A percentile compares a stretch with the other conserved stretches of the same genome.
Evolutionary conservation across 2,329 filamentous ascomycete genomes (phyloP).

Genomic region (Colletotrichum sp.): DNA sequence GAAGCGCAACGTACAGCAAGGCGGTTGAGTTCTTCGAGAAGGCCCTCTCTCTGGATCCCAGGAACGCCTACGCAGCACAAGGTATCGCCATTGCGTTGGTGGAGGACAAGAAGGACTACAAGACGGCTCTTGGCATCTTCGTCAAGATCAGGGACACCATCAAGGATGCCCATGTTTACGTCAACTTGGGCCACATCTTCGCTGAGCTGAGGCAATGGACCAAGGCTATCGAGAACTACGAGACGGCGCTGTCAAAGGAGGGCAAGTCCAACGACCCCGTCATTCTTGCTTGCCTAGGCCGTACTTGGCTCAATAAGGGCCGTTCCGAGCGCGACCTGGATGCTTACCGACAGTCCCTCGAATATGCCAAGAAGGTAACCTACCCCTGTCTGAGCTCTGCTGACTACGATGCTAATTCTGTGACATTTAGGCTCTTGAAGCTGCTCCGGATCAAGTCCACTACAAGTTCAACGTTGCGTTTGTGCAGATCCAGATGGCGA

Average conservation of each 20-base stretch:
- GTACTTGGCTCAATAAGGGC: constrained; percentile 84
- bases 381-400: too few relatives aligned
- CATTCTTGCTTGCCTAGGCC: constrained; percentile 84
- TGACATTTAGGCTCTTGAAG: constrained; percentile 67
- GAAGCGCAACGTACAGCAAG: constrained; percentile 83
- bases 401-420: constrained; percentile 26
- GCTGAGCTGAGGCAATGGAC: constrained; percentile 88
- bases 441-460: constrained; percentile 83
- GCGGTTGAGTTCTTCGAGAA: constrained; percentile 99
- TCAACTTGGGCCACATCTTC: constrained; percentile 94
- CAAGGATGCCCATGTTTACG: constrained; percentile 84
- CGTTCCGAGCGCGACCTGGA: constrained; percentile 65
- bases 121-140: constrained; percentile 83
- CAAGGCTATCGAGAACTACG: constrained; percentile 94
- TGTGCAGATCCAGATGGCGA: constrained; percentile 92
- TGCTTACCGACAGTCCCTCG: constrained; percentile 61
- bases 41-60: constrained; percentile 90
- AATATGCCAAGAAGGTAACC: constrained; percentile 67
- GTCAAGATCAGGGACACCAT: constrained; percentile 90
- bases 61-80: constrained; percentile 95
- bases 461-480: constrained; percentile 98
- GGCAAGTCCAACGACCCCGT: constrained; percentile 75
- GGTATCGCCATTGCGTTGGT: constrained; percentile 93
- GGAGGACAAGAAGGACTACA: constrained; percentile 91
- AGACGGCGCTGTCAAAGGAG: constrained; percentile 81